A percentile compares a stretch with the other conserved stretches of the same genome.
Evolutionary conservation across 257 asterid genomes (phyloP).

Genomic region (Prunella vulgaris): DNA sequence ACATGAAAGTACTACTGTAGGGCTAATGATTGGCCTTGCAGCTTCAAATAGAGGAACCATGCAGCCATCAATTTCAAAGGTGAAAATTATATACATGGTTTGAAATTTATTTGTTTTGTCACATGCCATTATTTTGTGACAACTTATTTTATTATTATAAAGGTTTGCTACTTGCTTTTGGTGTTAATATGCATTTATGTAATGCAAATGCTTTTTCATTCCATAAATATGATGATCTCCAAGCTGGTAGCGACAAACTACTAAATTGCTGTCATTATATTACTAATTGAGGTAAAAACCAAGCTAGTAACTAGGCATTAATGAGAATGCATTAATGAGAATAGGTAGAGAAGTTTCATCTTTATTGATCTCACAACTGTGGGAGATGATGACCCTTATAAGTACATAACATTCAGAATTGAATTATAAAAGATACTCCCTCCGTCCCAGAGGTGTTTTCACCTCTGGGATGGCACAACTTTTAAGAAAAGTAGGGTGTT

Average conservation of each 20-base stretch:
- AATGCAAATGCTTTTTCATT: neutral
- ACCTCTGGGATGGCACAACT: too few relatives aligned
- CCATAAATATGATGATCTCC: neutral
- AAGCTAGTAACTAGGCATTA: neutral
- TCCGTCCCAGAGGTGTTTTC: too few relatives aligned
- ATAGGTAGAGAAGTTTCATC: neutral
- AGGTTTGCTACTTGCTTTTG: neutral
- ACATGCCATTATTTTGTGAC: neutral
- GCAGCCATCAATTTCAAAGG: slow-evolving; percentile 99
- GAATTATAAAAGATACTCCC: too few relatives aligned
- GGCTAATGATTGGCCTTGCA: slow-evolving; percentile 97
- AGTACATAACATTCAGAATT: too few relatives aligned
- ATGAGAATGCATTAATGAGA: neutral
- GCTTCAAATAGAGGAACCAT: slow-evolving; percentile 95
- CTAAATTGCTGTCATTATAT: neutral
- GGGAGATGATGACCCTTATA: neutral
- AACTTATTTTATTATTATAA: neutral
- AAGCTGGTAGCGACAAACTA: neutral
- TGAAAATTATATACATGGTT: slow-evolving; percentile 26
- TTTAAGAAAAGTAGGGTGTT: too few relatives aligned
- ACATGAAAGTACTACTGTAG: slow-evolving; percentile 94
- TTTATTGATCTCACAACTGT: neutral
- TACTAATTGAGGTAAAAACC: slow-evolving; percentile 2
- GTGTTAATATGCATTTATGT: slow-evolving; percentile 12
- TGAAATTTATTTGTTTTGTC: slow-evolving; percentile 18